phyloP scores from a whole-genome alignment of 495 filamentous ascomycete species.

The Lepraria neglecta region DNA sequence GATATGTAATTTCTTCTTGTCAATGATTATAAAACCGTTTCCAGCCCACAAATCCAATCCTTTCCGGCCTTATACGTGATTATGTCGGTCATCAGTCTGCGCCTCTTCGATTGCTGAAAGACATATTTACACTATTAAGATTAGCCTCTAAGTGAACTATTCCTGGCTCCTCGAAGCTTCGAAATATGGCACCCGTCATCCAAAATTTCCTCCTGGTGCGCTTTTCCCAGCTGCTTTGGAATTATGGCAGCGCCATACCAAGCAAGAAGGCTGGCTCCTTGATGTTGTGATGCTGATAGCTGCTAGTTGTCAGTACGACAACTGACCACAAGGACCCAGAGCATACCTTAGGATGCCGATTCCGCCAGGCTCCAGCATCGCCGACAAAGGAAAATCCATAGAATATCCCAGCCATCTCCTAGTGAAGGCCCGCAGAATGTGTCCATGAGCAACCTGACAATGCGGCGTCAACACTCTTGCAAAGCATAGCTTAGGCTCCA shows the following conservation, averaged over 20 bases:
- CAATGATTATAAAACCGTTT: not conserved
- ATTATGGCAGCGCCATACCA: conserved; percentile 34
- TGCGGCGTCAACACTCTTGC: not conserved
- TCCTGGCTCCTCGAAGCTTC: too few species aligned
- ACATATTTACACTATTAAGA: not conserved
- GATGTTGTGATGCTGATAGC: conserved; percentile 35
- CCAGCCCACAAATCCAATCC: not conserved
- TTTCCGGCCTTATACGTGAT: too few species aligned
- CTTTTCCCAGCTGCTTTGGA: too few species aligned
- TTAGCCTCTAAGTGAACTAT: too few species aligned
- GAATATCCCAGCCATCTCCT: conserved; percentile 69
- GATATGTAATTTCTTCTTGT: not conserved
- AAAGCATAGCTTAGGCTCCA: not conserved
- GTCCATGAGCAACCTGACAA: conserved; percentile 58
- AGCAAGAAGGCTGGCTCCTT: conserved; percentile 37
- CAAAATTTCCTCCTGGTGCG: too few species aligned
- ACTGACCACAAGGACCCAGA: not conserved
- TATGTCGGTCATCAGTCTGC: too few species aligned
- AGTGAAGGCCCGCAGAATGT: conserved; percentile 69
- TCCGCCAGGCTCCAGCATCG: conserved; percentile 71
- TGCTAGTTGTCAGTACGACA: conserved; percentile 19
- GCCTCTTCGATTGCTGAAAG: too few species aligned
- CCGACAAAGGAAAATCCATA: conserved; percentile 55
- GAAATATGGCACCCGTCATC: too few species aligned
- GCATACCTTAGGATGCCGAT: conserved; percentile 58